Percentiles rank a stretch among this genome's conserved stretches.
Evolutionary conservation across 768 basidiomycete species (phyloP).

Genomic region (Trametes cubensis): DNA sequence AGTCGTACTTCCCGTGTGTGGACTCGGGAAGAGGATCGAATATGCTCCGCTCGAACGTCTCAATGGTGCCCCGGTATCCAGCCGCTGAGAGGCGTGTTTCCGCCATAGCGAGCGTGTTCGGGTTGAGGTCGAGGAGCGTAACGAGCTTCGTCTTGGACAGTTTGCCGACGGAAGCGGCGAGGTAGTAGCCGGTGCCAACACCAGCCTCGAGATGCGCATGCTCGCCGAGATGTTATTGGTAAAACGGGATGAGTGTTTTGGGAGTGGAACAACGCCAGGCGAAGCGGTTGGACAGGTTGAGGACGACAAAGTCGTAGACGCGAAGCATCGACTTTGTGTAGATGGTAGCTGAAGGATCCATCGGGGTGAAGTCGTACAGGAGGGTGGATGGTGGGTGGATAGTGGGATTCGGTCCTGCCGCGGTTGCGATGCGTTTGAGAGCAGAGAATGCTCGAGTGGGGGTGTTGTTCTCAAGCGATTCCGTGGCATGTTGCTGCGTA

Average conservation of each 20-base stretch:
- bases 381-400: not conserved
- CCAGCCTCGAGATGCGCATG: conserved; percentile 25
- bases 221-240: conserved; percentile 21
- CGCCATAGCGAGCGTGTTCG: conserved; percentile 21
- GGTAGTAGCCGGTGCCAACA: conserved; percentile 28
- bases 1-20: conserved; percentile 18
- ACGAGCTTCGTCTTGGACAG: conserved; percentile 21
- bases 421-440: too few species aligned
- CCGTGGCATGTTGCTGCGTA: too few species aligned
- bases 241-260: conserved; percentile 25
- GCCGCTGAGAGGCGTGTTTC: conserved; percentile 7
- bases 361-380: not conserved
- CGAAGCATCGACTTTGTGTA: conserved; percentile 12
- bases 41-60: conserved; percentile 16
- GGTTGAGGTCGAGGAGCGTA: conserved; percentile 25
- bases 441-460: too few species aligned
- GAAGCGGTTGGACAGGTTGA: conserved; percentile 16
- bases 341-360: conserved; percentile 14
- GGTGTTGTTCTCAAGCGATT: too few species aligned
- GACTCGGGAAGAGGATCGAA: conserved; percentile 23
- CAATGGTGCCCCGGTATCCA: conserved; percentile 18
- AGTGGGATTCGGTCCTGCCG: not conserved
- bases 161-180: conserved; percentile 2
- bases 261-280: conserved; percentile 22
- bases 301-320: conserved; percentile 24